Evolutionary conservation across 129 eudicot species (phyloP).

Genomic region (Flaveria brownii): DNA sequence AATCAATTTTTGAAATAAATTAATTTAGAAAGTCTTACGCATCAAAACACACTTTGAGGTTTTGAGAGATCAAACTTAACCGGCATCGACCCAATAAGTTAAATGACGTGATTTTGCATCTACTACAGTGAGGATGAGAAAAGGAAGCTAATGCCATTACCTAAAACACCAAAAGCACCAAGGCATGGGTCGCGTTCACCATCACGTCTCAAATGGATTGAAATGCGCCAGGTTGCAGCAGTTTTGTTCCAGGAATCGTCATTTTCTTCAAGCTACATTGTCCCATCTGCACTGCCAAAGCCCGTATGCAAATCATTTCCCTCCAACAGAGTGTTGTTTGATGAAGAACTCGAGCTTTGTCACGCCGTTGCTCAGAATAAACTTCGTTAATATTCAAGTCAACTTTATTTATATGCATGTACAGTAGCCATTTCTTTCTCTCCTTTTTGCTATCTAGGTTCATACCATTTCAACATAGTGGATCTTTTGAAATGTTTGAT

Average conservation of each 20-base stretch:
- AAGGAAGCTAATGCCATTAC: constrained; percentile 42
- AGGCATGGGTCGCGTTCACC: constrained; percentile 92
- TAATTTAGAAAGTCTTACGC: background rate
- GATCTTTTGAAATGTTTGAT: constrained; percentile 14
- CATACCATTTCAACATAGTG: background rate
- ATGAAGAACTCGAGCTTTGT: constrained; percentile 81
- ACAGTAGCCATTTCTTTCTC: constrained; percentile 25
- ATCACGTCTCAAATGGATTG: constrained; percentile 61
- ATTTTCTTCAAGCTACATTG: constrained; percentile 57
- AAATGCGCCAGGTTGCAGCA: constrained; percentile 82
- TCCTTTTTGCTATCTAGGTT: constrained; percentile 20
- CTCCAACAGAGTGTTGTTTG: constrained; percentile 74
- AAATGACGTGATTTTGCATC: background rate
- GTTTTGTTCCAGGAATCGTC: constrained; percentile 80
- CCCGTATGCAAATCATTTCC: constrained; percentile 69
- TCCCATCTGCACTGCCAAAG: constrained; percentile 57
- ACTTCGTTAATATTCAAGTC: constrained; percentile 54
- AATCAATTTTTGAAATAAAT: background rate
- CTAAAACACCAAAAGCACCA: constrained; percentile 93
- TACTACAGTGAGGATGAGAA: constrained; percentile 62
- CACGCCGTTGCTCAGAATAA: constrained; percentile 97
- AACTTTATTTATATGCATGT: constrained; percentile 24
- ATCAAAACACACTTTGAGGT: background rate
- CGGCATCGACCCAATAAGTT: background rate
- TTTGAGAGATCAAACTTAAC: background rate